Percentiles rank a stretch among this genome's conserved stretches.
phyloP scores from a whole-genome alignment of 2,329 filamentous ascomycete genomes.

The Tolypocladium capitatum region DNA sequence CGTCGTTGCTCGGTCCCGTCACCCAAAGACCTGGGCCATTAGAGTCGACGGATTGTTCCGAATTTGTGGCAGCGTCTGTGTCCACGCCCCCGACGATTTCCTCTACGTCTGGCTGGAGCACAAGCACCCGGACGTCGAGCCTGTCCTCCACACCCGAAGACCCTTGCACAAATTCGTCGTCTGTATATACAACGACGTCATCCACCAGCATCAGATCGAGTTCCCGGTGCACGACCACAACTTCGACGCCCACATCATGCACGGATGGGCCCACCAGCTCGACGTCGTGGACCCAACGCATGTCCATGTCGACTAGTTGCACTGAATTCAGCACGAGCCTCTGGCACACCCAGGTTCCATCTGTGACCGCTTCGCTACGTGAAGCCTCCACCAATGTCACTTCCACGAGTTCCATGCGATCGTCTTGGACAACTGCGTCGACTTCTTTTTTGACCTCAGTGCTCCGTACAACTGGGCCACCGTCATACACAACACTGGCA shows the following conservation, averaged over 20 bases:
- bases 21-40: not conserved
- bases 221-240: not conserved
- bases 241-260: not conserved
- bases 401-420: not conserved
- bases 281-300: not conserved
- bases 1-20: not conserved
- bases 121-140: not conserved
- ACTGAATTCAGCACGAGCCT: not conserved
- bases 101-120: not conserved
- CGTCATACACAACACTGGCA: slow-evolving; percentile 1
- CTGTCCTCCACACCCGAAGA: not conserved
- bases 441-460: not conserved
- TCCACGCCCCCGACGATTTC: not conserved
- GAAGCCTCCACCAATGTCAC: not conserved
- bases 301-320: not conserved
- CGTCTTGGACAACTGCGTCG: not conserved
- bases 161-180: slow-evolving; percentile 1
- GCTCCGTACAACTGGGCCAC: not conserved
- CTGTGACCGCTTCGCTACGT: not conserved
- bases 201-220: not conserved
- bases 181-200: not conserved
- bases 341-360: not conserved
- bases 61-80: not conserved
- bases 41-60: not conserved
- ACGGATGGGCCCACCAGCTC: not conserved